These are phyloP conservation scores for Caryopteris hybrid DNA, from an alignment of 305 asterid genomes.

Conservation along the genomic window DNA sequence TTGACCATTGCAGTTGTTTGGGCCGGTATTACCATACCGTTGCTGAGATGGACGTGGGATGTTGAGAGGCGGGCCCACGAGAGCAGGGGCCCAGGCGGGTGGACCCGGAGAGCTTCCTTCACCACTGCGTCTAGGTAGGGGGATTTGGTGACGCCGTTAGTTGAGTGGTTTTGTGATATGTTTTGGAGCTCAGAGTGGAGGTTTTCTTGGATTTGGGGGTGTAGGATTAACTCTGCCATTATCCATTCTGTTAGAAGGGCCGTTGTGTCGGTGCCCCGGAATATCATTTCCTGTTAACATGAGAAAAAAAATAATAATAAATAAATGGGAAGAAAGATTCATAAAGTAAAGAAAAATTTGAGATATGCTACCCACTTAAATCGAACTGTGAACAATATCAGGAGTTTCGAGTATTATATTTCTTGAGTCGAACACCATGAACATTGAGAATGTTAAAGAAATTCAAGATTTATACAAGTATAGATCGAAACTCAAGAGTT, in stretches of 20 bases:
- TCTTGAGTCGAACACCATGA: no score
- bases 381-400: no score
- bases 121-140: conserved; percentile 53
- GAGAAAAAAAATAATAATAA: no score
- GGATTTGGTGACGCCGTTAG: conserved; percentile 25
- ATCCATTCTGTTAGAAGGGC: conserved; percentile 61
- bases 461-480: no score
- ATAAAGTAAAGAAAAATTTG: no score
- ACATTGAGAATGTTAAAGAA: no score
- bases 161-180: conserved; percentile 1
- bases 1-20: conserved; percentile 66
- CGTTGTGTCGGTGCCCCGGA: conserved; percentile 62
- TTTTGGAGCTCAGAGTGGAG: conserved; percentile 29
- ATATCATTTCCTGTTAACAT: conserved; percentile 52
- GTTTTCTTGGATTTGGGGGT: conserved; percentile 37
- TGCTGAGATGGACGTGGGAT: conserved; percentile 39
- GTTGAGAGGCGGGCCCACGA: conserved; percentile 67
- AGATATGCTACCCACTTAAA: no score
- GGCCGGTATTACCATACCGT: conserved; percentile 53
- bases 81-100: conserved; percentile 63
- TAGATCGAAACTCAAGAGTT: no score
- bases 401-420: no score
- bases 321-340: no score
- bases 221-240: conserved; percentile 46
- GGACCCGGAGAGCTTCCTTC: conserved; percentile 51